Percentiles rank a stretch among this genome's conserved stretches.
Conservation (phyloP, 192 early-diverging fungal species). For the Coemansia sp. region DNA sequence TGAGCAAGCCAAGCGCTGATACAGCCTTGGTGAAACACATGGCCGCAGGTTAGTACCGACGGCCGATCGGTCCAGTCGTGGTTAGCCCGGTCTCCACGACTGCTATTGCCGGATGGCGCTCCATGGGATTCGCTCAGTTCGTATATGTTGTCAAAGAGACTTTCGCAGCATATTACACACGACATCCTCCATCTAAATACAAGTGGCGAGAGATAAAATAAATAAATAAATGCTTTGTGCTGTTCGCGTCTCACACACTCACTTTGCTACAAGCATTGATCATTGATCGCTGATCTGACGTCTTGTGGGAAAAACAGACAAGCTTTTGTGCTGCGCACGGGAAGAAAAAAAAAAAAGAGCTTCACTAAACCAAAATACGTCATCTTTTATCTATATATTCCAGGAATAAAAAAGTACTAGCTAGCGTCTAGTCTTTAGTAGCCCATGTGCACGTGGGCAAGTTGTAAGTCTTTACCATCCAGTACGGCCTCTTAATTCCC, state of each 20-base stretch:
- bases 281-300: background rate
- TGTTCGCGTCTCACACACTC: background rate
- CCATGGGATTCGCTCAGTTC: background rate
- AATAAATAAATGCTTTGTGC: background rate
- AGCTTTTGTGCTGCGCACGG: background rate
- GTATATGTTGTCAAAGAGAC: constrained; percentile 29
- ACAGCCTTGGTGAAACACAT: constrained; percentile 51
- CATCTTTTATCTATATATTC: background rate
- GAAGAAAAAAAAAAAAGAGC: background rate
- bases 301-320: constrained; percentile 1
- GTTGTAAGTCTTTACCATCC: constrained; percentile 58
- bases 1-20: constrained; percentile 45
- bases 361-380: background rate
- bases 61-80: constrained; percentile 32
- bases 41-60: constrained; percentile 40
- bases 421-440: background rate
- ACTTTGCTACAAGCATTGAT: background rate
- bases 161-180: constrained; percentile 51
- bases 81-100: background rate
- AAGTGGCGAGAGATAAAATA: background rate
- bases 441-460: constrained; percentile 54
- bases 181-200: constrained; percentile 28
- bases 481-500: constrained; percentile 73
- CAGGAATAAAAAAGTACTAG: background rate
- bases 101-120: background rate